A percentile compares a stretch with the other conserved stretches of the same genome.
These are phyloP conservation scores for Kodamaea lidongshanica DNA, from an alignment of 805 yeast genomes.

Conservation along the genomic window DNA sequence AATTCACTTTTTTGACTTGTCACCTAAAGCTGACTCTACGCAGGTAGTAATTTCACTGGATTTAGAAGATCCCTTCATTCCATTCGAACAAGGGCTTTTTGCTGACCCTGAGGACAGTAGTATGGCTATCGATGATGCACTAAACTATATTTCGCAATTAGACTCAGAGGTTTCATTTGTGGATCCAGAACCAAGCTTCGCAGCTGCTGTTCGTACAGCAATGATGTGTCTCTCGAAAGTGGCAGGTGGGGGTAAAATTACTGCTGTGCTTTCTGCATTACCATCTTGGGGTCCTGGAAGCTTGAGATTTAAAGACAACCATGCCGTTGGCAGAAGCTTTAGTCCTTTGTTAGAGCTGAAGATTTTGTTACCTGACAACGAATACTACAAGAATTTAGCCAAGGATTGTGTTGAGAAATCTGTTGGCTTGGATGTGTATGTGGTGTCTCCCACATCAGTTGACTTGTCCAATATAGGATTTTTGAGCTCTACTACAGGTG, in stretches of 20 bases:
- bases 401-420: constrained; percentile 49
- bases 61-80: constrained; percentile 74
- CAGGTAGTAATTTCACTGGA: constrained; percentile 61
- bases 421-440: constrained; percentile 73
- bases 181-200: constrained; percentile 64
- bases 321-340: constrained; percentile 35
- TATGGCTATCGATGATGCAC: constrained; percentile 57
- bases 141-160: constrained; percentile 51
- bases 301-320: constrained; percentile 40
- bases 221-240: constrained; percentile 49
- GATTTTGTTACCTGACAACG: constrained; percentile 52
- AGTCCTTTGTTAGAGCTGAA: constrained; percentile 42
- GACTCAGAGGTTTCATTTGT: constrained; percentile 30
- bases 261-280: constrained; percentile 56
- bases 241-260: constrained; percentile 78
- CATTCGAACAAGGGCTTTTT: constrained; percentile 69
- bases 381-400: constrained; percentile 56
- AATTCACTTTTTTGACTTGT: constrained; percentile 67
- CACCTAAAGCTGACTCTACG: constrained; percentile 49
- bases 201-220: constrained; percentile 72
- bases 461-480: constrained; percentile 72
- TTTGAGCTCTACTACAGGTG: constrained; percentile 67
- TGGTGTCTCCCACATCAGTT: constrained; percentile 56
- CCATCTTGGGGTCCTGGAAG: constrained; percentile 83
- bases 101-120: constrained; percentile 70